A percentile compares a stretch with the other conserved stretches of the same genome.
phyloP scores from a whole-genome alignment of 2,329 filamentous ascomycete species.

The Neophaeococcomyces mojaviensis region DNA sequence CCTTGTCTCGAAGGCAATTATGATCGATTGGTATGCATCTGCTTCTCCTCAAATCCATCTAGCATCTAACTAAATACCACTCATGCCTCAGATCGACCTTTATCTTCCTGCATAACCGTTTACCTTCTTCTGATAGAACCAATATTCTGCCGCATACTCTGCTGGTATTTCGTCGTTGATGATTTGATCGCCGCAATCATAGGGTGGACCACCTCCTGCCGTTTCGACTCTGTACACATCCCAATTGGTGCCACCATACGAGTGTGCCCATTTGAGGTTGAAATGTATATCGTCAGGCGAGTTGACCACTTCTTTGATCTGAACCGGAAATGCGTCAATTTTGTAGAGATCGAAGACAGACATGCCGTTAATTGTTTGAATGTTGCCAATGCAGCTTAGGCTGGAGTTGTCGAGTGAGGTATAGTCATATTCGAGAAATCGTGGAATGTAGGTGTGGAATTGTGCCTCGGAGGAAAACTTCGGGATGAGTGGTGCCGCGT shows the following conservation, averaged over 20 bases:
- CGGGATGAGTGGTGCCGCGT: slow-evolving; percentile 28
- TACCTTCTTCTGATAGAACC: slow-evolving; percentile 27
- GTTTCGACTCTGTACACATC: slow-evolving; percentile 37
- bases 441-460: slow-evolving; percentile 26
- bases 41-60: no score
- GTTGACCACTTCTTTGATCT: slow-evolving; percentile 13
- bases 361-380: slow-evolving; percentile 15
- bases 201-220: slow-evolving; percentile 29
- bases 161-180: slow-evolving; percentile 24
- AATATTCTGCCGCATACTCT: slow-evolving; percentile 37
- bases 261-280: slow-evolving; percentile 11
- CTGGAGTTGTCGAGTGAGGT: slow-evolving; percentile 16
- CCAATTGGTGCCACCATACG: slow-evolving; percentile 23
- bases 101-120: neutral
- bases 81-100: no score
- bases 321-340: slow-evolving; percentile 15
- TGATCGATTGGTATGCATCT: no score
- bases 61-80: no score
- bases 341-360: slow-evolving; percentile 23
- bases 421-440: slow-evolving; percentile 24
- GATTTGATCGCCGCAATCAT: slow-evolving; percentile 26
- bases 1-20: no score
- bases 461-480: slow-evolving; percentile 27
- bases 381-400: slow-evolving; percentile 19
- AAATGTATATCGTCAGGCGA: slow-evolving; percentile 11